A percentile compares a stretch with the other conserved stretches of the same genome.
phyloP scores from a whole-genome alignment of 2,329 filamentous ascomycete species.

The Penicillium italicum region DNA sequence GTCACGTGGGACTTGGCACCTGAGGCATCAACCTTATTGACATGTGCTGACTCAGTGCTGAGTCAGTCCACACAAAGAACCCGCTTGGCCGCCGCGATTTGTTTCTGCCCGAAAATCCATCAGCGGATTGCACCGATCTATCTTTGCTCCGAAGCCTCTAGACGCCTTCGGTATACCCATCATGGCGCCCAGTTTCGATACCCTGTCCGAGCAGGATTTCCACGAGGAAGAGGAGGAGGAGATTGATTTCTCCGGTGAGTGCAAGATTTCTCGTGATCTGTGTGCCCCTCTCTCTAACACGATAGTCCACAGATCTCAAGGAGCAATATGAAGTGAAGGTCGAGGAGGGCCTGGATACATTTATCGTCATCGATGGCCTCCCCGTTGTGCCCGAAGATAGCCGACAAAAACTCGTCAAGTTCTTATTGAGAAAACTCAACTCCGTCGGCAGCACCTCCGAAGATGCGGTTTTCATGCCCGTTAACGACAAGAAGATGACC shows the following conservation, averaged over 20 bases:
- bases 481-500: conserved; percentile 81
- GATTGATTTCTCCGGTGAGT: conserved; percentile 75
- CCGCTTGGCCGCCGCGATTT: conserved; percentile 28
- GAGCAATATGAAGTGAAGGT: conserved; percentile 95
- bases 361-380: conserved; percentile 92
- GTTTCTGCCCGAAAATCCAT: conserved; percentile 38
- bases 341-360: conserved; percentile 93
- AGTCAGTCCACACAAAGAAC: conserved; percentile 37
- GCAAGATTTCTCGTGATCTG: conserved; percentile 17
- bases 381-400: conserved; percentile 85
- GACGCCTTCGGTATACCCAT: conserved; percentile 39
- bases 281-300: conserved; percentile 30
- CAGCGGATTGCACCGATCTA: conserved; percentile 23
- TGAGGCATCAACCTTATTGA: neutral
- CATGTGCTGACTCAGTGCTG: conserved; percentile 18
- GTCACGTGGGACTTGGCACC: neutral
- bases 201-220: conserved; percentile 85
- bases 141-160: conserved; percentile 18
- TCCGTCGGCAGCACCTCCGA: conserved; percentile 79
- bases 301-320: conserved; percentile 62
- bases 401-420: conserved; percentile 93
- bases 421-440: conserved; percentile 89
- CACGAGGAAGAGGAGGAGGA: conserved; percentile 89
- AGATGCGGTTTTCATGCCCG: conserved; percentile 88
- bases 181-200: conserved; percentile 94